phyloP scores from a whole-genome alignment of 2,329 filamentous ascomycete species.

The Corynespora cassiicola region DNA sequence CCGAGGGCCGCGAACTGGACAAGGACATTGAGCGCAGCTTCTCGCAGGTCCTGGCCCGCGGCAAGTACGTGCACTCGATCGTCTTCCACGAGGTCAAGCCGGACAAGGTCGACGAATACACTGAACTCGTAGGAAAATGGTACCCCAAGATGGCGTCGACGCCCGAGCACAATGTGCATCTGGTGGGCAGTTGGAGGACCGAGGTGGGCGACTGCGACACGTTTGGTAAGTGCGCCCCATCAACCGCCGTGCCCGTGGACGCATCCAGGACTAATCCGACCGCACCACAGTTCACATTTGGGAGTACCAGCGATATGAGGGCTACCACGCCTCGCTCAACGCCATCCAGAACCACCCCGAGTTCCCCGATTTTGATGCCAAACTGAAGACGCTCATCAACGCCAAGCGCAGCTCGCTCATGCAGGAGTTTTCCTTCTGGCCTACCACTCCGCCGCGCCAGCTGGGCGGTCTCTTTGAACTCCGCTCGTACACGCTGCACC shows the following conservation, averaged over 20 bases:
- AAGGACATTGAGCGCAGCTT: slow-evolving; percentile 96
- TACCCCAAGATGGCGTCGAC: slow-evolving; percentile 87
- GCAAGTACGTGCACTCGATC: slow-evolving; percentile 98
- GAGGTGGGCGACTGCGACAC: slow-evolving; percentile 98
- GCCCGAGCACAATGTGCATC: slow-evolving; percentile 89
- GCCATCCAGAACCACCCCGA: slow-evolving; percentile 83
- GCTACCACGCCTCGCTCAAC: slow-evolving; percentile 91
- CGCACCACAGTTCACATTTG: slow-evolving; percentile 96
- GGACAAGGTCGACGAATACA: slow-evolving; percentile 94
- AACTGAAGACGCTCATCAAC: slow-evolving; percentile 84
- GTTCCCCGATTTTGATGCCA: slow-evolving; percentile 80
- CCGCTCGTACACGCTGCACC: slow-evolving; percentile 94
- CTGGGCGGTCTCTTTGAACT: slow-evolving; percentile 95
- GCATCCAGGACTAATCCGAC: no score
- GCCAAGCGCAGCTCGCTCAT: slow-evolving; percentile 90
- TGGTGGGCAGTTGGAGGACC: slow-evolving; percentile 97
- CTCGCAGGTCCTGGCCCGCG: slow-evolving; percentile 89
- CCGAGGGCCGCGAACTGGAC: slow-evolving; percentile 92
- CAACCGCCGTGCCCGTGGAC: no score
- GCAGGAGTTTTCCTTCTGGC: slow-evolving; percentile 99
- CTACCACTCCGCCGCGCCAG: slow-evolving; percentile 86
- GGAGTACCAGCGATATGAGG: slow-evolving; percentile 98
- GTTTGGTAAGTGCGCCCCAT: slow-evolving; percentile 72
- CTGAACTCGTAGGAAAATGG: slow-evolving; percentile 85
- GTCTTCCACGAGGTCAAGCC: slow-evolving; percentile 96